These are phyloP conservation scores for Nicotiana obtusifolia DNA, from an alignment of 257 asterid genomes.

Conservation along the genomic window DNA sequence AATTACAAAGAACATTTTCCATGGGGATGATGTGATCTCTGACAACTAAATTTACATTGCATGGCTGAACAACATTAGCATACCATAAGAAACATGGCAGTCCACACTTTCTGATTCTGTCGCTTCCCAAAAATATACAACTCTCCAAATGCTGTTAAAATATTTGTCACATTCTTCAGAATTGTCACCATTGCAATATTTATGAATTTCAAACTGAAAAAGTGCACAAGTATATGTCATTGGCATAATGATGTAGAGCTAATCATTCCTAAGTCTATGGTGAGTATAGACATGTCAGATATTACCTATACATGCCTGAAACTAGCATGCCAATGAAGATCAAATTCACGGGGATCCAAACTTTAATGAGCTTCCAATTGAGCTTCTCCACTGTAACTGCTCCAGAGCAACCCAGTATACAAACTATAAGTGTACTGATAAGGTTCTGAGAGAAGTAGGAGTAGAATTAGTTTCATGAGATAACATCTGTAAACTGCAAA, in stretches of 20 bases:
- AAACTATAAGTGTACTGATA: slow-evolving; percentile 33
- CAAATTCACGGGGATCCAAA: slow-evolving; percentile 46
- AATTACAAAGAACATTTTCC: no score
- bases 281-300: neutral
- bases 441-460: slow-evolving; percentile 31
- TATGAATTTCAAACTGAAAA: slow-evolving; percentile 45
- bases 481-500: neutral
- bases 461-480: neutral
- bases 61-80: neutral
- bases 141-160: slow-evolving; percentile 46
- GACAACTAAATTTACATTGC: neutral
- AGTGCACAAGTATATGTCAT: slow-evolving; percentile 20
- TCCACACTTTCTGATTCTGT: slow-evolving; percentile 48
- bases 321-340: slow-evolving; percentile 50
- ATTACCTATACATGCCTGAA: slow-evolving; percentile 47
- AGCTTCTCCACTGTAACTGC: slow-evolving; percentile 38
- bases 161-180: slow-evolving; percentile 50
- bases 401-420: slow-evolving; percentile 38
- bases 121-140: slow-evolving; percentile 42
- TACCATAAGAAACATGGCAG: slow-evolving; percentile 52
- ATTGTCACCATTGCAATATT: slow-evolving; percentile 56
- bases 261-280: neutral
- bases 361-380: slow-evolving; percentile 35
- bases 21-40: no score
- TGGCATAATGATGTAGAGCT: neutral